Conservation (phyloP, 805 yeast species). For the Alloascoidea hylecoeti region DNA sequence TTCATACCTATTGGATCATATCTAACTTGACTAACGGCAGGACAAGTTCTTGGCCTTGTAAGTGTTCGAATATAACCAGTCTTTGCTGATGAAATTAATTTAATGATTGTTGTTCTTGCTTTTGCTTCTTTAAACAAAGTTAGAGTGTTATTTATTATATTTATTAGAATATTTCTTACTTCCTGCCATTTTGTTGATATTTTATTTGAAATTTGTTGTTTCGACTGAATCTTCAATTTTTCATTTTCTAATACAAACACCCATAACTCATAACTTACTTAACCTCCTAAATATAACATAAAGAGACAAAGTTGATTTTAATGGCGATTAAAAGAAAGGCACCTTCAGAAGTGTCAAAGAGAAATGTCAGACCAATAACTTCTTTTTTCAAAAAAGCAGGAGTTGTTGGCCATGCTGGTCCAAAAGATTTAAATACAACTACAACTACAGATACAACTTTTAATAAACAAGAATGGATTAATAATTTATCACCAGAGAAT, state of each 20-base stretch:
- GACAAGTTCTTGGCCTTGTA: slow-evolving; percentile 69
- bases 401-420: not conserved
- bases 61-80: slow-evolving; percentile 82
- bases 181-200: too few species aligned
- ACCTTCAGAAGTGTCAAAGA: not conserved
- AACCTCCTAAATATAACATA: too few species aligned
- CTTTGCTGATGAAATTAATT: slow-evolving; percentile 76
- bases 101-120: slow-evolving; percentile 69
- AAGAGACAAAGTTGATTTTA: too few species aligned
- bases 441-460: slow-evolving; percentile 14
- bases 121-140: slow-evolving; percentile 38
- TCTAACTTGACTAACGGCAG: slow-evolving; percentile 65
- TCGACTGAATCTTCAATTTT: too few species aligned
- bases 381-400: slow-evolving; percentile 2
- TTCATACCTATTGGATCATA: slow-evolving; percentile 58
- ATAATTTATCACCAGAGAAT: slow-evolving; percentile 30
- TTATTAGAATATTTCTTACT: too few species aligned
- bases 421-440: too few species aligned
- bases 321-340: slow-evolving; percentile 2
- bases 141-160: too few species aligned
- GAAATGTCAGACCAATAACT: slow-evolving; percentile 1
- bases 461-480: slow-evolving; percentile 38
- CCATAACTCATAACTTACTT: too few species aligned
- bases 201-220: too few species aligned
- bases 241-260: too few species aligned